phyloP scores from a whole-genome alignment of 768 basidiomycete genomes.

The Thelephora ganbajun region DNA sequence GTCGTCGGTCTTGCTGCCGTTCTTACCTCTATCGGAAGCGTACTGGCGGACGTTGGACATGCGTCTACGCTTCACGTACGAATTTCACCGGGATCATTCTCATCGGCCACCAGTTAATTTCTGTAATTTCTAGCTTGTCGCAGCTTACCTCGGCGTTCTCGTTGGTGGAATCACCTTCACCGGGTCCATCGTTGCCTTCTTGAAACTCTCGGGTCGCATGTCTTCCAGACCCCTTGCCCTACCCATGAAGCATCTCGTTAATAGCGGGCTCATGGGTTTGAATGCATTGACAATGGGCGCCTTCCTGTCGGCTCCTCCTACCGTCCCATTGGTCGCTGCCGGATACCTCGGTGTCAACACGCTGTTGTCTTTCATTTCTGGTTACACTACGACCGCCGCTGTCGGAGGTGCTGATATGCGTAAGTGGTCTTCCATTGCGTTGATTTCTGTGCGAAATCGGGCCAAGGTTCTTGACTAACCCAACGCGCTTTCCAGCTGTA shows the following conservation, averaged over 20 bases:
- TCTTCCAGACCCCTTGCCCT: conserved; percentile 57
- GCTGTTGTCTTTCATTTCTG: conserved; percentile 69
- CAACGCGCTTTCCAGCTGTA: conserved; percentile 38
- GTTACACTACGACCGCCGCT: conserved; percentile 80
- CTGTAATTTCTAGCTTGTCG: conserved; percentile 29
- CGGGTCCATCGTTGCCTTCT: conserved; percentile 79
- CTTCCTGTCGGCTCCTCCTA: conserved; percentile 56
- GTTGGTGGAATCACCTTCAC: conserved; percentile 87
- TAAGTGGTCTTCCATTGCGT: conserved; percentile 22
- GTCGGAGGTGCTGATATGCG: conserved; percentile 93
- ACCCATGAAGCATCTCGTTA: conserved; percentile 69
- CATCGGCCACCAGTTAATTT: background rate
- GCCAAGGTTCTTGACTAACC: too few species aligned
- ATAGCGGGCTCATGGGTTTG: conserved; percentile 52
- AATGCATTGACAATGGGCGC: conserved; percentile 66
- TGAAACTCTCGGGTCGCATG: conserved; percentile 78
- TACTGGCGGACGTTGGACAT: conserved; percentile 57
- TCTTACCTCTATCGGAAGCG: conserved; percentile 72
- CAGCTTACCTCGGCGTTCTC: conserved; percentile 76
- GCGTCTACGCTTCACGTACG: conserved; percentile 46
- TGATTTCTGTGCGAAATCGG: background rate
- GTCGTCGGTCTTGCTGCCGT: conserved; percentile 87
- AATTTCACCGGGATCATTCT: background rate
- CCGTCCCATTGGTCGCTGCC: conserved; percentile 63
- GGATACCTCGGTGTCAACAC: conserved; percentile 65